These are phyloP conservation scores for Neurospora sp. DNA, from an alignment of 495 filamentous ascomycete genomes.

Conservation along the genomic window DNA sequence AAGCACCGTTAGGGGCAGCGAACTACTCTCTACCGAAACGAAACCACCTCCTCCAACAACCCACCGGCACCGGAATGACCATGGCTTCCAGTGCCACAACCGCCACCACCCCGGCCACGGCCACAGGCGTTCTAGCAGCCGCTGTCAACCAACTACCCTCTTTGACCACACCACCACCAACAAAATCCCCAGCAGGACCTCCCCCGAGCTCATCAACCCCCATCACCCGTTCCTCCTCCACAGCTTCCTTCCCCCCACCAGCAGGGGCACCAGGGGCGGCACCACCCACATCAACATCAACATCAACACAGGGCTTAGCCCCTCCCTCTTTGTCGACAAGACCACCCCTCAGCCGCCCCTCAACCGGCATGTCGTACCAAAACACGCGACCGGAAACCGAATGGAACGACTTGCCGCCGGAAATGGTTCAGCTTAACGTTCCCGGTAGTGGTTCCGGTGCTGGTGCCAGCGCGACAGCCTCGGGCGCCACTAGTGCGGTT, in stretches of 20 bases:
- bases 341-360: conserved; percentile 5
- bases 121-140: neutral
- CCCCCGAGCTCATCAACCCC: neutral
- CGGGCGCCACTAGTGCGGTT: conserved; percentile 10
- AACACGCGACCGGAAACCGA: conserved; percentile 41
- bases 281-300: neutral
- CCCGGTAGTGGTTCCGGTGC: conserved; percentile 1
- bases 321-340: neutral
- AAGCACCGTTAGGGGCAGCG: neutral
- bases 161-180: neutral
- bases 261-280: neutral
- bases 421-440: conserved; percentile 27
- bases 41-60: neutral
- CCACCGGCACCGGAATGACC: neutral
- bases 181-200: neutral
- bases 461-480: neutral
- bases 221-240: neutral
- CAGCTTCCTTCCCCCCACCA: neutral
- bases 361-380: conserved; percentile 35
- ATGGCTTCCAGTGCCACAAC: neutral
- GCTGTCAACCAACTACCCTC: conserved; percentile 3
- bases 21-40: neutral
- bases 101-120: neutral
- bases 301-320: neutral
- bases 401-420: conserved; percentile 47